phyloP scores from a whole-genome alignment of 352 stramenopile genomes.

The Pythium coloratum region DNA sequence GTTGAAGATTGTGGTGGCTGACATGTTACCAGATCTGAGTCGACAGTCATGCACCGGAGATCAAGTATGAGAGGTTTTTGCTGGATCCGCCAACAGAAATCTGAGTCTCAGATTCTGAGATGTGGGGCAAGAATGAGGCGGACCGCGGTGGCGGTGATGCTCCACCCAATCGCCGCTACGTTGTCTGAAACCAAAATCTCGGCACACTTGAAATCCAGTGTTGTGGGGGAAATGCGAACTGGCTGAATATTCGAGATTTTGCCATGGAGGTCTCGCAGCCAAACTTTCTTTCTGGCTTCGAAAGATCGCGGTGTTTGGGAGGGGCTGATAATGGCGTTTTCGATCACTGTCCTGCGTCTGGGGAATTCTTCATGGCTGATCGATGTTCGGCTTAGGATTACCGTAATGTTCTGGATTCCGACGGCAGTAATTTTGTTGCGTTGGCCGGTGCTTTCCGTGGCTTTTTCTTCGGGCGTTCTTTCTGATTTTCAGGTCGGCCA shows the following conservation, averaged over 20 bases:
- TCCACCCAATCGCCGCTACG: background rate
- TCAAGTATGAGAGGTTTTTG: constrained; percentile 11
- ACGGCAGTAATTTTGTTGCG: background rate
- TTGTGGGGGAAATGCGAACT: background rate
- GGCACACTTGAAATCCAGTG: background rate
- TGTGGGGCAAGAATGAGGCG: constrained; percentile 11
- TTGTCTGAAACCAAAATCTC: constrained; percentile 5
- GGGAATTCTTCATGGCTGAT: background rate
- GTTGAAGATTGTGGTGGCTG: constrained; percentile 18
- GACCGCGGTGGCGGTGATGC: background rate
- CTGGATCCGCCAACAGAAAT: constrained; percentile 8
- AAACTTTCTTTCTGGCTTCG: background rate
- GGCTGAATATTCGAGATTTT: constrained; percentile 1
- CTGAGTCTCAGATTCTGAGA: constrained; percentile 28
- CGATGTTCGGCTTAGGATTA: background rate
- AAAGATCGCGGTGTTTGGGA: background rate
- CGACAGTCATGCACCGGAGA: background rate
- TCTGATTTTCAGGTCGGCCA: constrained; percentile 22
- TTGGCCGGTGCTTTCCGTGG: constrained; percentile 7
- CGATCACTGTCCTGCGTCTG: background rate
- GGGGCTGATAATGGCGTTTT: background rate
- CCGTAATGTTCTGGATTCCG: background rate
- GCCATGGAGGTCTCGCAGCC: background rate
- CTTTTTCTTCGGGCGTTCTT: constrained; percentile 17
- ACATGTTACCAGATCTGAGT: constrained; percentile 8